Conservation (phyloP, 108 stramenopile species). For the Skeletonema costatum region DNA sequence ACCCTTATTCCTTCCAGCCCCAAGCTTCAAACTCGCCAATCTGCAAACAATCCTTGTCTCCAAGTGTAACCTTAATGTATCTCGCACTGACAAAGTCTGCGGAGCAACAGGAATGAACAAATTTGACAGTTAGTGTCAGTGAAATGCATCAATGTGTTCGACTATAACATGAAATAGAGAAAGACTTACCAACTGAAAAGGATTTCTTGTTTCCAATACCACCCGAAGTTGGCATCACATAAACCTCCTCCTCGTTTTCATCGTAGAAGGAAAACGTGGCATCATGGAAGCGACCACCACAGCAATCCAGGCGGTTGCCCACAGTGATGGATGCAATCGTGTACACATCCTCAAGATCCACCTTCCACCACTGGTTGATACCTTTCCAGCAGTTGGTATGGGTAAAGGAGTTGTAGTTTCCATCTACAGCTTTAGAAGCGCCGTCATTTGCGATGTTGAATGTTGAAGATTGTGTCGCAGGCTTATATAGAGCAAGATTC, state of each 20-base stretch:
- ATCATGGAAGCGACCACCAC: slow-evolving; percentile 20
- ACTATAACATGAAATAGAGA: not conserved
- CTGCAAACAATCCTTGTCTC: slow-evolving; percentile 11
- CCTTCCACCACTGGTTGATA: slow-evolving; percentile 4
- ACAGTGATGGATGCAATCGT: slow-evolving; percentile 15
- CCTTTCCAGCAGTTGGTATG: slow-evolving; percentile 13
- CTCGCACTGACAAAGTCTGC: slow-evolving; percentile 5
- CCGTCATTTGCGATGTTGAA: not conserved
- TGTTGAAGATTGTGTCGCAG: slow-evolving; percentile 20
- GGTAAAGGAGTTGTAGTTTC: not conserved
- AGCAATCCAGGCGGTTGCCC: slow-evolving; percentile 19
- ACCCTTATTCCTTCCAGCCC: not conserved
- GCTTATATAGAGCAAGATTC: not conserved
- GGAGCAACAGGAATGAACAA: no score
- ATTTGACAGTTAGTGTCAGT: no score
- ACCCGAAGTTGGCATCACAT: not conserved
- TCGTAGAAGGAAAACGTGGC: slow-evolving; percentile 7
- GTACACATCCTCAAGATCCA: slow-evolving; percentile 16
- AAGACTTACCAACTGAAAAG: not conserved
- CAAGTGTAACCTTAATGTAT: not conserved
- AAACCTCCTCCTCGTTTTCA: slow-evolving; percentile 2
- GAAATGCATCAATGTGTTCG: no score
- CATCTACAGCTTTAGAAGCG: slow-evolving; percentile 13
- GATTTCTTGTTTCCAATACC: not conserved
- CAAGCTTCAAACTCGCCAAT: slow-evolving; percentile 12